phyloP scores from a whole-genome alignment of 1,284 basidiomycete genomes.

The Porphyrellus sp. region DNA sequence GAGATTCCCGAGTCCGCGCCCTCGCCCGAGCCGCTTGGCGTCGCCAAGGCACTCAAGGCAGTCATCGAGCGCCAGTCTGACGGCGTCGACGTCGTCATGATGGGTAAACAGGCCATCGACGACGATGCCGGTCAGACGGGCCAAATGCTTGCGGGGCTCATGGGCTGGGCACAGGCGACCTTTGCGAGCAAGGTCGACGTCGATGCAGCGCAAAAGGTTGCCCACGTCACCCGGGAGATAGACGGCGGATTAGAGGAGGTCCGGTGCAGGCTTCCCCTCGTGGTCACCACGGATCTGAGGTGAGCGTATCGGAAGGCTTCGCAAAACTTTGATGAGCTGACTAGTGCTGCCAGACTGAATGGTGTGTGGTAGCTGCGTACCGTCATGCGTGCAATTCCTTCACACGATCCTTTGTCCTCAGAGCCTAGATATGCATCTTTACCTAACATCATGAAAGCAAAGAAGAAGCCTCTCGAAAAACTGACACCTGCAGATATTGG shows the following conservation, averaged over 20 bases:
- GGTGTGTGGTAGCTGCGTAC: constrained; percentile 38
- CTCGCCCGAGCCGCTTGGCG: constrained; percentile 79
- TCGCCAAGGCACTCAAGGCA: constrained; percentile 82
- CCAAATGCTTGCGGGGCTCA: constrained; percentile 93
- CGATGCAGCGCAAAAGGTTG: constrained; percentile 65
- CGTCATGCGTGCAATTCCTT: not conserved
- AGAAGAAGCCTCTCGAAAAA: constrained; percentile 96
- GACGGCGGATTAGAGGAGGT: constrained; percentile 92
- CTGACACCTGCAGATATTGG: constrained; percentile 78
- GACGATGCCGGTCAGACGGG: constrained; percentile 97
- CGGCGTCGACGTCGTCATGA: constrained; percentile 83
- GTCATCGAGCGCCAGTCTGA: constrained; percentile 72
- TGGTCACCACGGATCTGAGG: constrained; percentile 94
- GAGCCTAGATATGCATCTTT: constrained; percentile 93
- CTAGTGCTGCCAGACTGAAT: constrained; percentile 45
- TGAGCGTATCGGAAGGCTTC: constrained; percentile 38
- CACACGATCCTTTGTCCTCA: constrained; percentile 27
- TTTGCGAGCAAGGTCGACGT: constrained; percentile 91
- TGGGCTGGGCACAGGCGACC: constrained; percentile 93
- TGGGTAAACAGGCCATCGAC: constrained; percentile 99
- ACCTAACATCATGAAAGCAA: constrained; percentile 98
- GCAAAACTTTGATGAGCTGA: constrained; percentile 4
- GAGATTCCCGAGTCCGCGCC: constrained; percentile 73
- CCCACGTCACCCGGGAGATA: constrained; percentile 84
- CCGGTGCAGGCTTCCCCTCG: constrained; percentile 76